phyloP scores from a whole-genome alignment of 768 basidiomycete genomes.

The Royoungia palumana region DNA sequence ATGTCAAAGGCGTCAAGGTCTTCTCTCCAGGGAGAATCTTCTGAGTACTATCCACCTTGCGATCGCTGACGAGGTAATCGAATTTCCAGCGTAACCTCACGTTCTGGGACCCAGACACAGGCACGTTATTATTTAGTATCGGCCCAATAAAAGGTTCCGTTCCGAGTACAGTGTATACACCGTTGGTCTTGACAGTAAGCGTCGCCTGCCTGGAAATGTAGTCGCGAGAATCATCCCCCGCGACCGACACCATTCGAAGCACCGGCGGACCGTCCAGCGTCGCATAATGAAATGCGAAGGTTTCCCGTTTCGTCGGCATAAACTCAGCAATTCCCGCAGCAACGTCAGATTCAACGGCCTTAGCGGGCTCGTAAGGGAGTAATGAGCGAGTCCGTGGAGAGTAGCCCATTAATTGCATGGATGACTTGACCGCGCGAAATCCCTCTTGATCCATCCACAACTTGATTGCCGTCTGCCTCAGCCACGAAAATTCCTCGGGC shows the following conservation, averaged over 20 bases:
- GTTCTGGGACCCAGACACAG: constrained; percentile 22
- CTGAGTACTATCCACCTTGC: constrained; percentile 43
- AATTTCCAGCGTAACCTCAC: constrained; percentile 68
- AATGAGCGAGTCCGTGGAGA: constrained; percentile 32
- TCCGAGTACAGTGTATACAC: constrained; percentile 73
- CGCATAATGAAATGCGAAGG: constrained; percentile 70
- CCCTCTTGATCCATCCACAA: constrained; percentile 84
- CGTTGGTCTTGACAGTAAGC: constrained; percentile 63
- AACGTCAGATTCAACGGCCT: constrained; percentile 29
- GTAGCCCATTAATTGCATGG: constrained; percentile 58
- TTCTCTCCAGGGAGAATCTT: constrained; percentile 62
- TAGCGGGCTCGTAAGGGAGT: constrained; percentile 24
- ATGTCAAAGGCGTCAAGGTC: constrained; percentile 65
- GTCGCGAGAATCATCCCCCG: constrained; percentile 66
- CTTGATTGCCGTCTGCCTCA: constrained; percentile 51
- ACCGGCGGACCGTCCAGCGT: constrained; percentile 63
- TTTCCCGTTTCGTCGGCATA: constrained; percentile 52
- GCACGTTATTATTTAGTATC: constrained; percentile 16
- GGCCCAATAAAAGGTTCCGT: constrained; percentile 42
- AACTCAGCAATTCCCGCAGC: constrained; percentile 60
- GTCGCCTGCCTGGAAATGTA: constrained; percentile 75
- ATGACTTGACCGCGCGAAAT: constrained; percentile 59
- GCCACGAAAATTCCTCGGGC: constrained; percentile 47
- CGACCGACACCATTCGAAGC: constrained; percentile 66
- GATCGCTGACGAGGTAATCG: constrained; percentile 72